These are phyloP conservation scores for Daedaleopsis sinensis DNA, from an alignment of 768 basidiomycete genomes.

Conservation along the genomic window DNA sequence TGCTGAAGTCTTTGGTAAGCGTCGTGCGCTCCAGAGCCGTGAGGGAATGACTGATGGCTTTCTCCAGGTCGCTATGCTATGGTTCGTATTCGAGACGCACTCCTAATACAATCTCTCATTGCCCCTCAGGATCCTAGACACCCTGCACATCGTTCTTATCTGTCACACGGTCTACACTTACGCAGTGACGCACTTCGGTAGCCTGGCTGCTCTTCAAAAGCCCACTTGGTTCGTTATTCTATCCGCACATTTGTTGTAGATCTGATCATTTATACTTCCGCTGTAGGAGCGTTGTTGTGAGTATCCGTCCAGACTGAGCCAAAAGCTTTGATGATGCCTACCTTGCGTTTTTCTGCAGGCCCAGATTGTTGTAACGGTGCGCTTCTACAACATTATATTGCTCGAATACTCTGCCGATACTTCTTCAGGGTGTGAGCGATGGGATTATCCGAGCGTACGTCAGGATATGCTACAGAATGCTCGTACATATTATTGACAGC, in stretches of 20 bases:
- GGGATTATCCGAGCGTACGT: not conserved
- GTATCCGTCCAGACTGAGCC: not conserved
- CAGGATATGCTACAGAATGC: not conserved
- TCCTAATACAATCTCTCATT: not conserved
- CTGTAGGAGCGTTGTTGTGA: slow-evolving; percentile 15
- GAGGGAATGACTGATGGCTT: too few species aligned
- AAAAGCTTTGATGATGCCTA: not conserved
- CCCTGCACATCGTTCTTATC: slow-evolving; percentile 22
- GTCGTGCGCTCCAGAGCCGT: too few species aligned
- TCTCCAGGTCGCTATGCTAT: too few species aligned
- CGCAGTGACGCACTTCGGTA: slow-evolving; percentile 10
- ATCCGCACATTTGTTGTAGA: not conserved
- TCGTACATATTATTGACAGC: too few species aligned
- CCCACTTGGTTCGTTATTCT: slow-evolving; percentile 10
- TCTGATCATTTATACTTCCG: not conserved
- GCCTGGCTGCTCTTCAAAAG: not conserved
- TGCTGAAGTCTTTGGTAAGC: slow-evolving; percentile 1
- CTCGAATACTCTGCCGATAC: too few species aligned
- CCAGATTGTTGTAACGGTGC: not conserved
- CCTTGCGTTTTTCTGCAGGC: not conserved
- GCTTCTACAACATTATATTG: too few species aligned
- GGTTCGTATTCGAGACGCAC: not conserved
- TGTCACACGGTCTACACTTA: slow-evolving; percentile 20
- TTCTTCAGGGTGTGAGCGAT: not conserved
- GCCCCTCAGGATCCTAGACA: slow-evolving; percentile 23